Evolutionary conservation across 116 monocot genomes (phyloP).

Genomic region (Zostera marina): DNA sequence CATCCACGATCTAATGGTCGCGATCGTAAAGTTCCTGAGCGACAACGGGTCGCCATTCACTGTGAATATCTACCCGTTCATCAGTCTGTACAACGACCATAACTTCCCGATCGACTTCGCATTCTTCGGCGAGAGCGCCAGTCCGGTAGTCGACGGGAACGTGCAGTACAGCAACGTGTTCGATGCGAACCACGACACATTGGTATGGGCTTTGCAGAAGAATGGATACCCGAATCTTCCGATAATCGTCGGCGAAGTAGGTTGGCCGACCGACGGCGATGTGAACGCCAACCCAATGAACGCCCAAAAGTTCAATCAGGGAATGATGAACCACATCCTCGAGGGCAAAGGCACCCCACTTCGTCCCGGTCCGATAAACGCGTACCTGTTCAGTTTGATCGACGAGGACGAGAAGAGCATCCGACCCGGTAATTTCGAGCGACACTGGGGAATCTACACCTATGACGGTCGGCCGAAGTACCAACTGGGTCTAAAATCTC

Average conservation of each 20-base stretch:
- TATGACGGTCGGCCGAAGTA: slow-evolving; percentile 71
- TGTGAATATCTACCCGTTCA: slow-evolving; percentile 98
- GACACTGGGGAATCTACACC: slow-evolving; percentile 80
- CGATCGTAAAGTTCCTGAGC: slow-evolving; percentile 55
- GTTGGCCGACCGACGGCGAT: slow-evolving; percentile 71
- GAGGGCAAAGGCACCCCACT: slow-evolving; percentile 52
- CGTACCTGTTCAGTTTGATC: slow-evolving; percentile 76
- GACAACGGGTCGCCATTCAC: slow-evolving; percentile 51
- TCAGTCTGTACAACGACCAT: slow-evolving; percentile 56
- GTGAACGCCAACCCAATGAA: slow-evolving; percentile 31
- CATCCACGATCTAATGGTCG: slow-evolving; percentile 60
- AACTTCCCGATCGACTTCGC: slow-evolving; percentile 57
- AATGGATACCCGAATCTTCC: slow-evolving; percentile 47
- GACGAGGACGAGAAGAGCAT: slow-evolving; percentile 91
- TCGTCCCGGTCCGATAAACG: slow-evolving; percentile 54
- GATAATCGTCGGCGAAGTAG: slow-evolving; percentile 45
- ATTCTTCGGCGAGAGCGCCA: slow-evolving; percentile 35
- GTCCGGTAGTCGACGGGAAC: slow-evolving; percentile 19
- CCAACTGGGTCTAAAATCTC: slow-evolving; percentile 24
- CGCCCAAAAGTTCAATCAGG: slow-evolving; percentile 56
- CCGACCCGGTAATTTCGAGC: slow-evolving; percentile 79
- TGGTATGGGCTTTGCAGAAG: slow-evolving; percentile 39
- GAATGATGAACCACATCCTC: slow-evolving; percentile 30
- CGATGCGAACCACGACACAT: slow-evolving; percentile 60
- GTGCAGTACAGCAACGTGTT: slow-evolving; percentile 42